These are phyloP conservation scores for Acanthamoeba healyi DNA, from an alignment of 208 protist species.

Conservation along the genomic window DNA sequence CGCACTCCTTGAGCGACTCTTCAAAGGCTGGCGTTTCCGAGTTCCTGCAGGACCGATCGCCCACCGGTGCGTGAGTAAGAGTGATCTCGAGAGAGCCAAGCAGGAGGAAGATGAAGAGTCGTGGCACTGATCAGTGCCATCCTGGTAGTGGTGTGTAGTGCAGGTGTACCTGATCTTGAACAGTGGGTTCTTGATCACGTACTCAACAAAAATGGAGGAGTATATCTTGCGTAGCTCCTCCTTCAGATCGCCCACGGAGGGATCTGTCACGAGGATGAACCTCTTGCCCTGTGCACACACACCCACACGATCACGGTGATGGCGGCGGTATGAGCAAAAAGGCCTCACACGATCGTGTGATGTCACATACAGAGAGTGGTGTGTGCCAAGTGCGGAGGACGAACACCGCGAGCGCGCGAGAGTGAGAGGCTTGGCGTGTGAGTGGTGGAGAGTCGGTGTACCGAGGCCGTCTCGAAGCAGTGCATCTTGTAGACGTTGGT, in stretches of 20 bases:
- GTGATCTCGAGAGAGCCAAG: too few relatives aligned
- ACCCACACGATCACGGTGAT: too few relatives aligned
- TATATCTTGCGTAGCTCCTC: constrained; percentile 39
- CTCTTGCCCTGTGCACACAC: constrained; percentile 44
- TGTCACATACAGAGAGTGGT: too few relatives aligned
- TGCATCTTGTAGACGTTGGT: constrained; percentile 86
- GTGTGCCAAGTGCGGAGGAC: too few relatives aligned
- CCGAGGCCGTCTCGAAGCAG: constrained; percentile 82
- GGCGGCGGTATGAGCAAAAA: too few relatives aligned
- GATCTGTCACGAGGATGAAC: constrained; percentile 28
- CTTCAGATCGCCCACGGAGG: background rate
- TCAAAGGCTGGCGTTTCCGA: background rate
- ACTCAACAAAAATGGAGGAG: constrained; percentile 45
- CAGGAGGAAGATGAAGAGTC: too few relatives aligned
- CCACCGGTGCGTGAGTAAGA: too few relatives aligned
- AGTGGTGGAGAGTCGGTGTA: background rate
- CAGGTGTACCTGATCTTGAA: constrained; percentile 34
- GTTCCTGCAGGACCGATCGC: constrained; percentile 5
- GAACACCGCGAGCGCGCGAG: too few relatives aligned
- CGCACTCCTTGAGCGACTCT: constrained; percentile 15
- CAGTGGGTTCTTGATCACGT: constrained; percentile 28
- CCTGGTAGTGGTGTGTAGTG: background rate
- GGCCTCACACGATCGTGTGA: too few relatives aligned
- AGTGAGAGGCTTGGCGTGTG: too few relatives aligned
- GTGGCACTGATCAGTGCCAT: background rate